phyloP scores from a whole-genome alignment of 2,329 filamentous ascomycete species.

The Sarocladium brachiariae region DNA sequence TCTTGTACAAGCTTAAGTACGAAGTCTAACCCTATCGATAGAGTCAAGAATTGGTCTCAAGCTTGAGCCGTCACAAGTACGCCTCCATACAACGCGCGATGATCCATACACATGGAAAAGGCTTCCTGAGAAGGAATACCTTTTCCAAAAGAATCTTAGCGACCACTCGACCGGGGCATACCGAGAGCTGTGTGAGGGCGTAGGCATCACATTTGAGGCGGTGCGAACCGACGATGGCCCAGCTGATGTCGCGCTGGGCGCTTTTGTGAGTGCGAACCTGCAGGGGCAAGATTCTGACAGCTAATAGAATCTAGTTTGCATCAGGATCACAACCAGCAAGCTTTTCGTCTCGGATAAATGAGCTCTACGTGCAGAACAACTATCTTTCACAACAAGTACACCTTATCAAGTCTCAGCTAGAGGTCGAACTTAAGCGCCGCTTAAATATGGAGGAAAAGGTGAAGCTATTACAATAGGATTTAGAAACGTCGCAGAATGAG shows the following conservation, averaged over 20 bases:
- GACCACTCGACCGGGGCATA: background rate
- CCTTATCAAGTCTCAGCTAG: background rate
- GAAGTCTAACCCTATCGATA: background rate
- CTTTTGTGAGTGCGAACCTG: background rate
- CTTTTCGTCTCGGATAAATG: background rate
- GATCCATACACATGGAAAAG: background rate
- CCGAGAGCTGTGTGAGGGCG: background rate
- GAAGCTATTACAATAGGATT: background rate
- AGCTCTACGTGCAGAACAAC: background rate
- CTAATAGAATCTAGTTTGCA: background rate
- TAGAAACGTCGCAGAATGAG: background rate
- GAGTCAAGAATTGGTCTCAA: background rate
- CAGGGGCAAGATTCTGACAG: background rate
- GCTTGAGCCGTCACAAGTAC: background rate
- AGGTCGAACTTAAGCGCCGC: background rate
- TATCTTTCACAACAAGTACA: background rate
- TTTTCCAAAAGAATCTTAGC: background rate
- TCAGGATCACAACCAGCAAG: background rate
- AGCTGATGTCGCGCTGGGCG: background rate
- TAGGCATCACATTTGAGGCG: background rate
- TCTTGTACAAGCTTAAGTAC: background rate
- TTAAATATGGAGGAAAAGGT: background rate
- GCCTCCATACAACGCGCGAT: background rate
- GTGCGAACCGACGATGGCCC: background rate
- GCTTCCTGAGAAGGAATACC: background rate